Evolutionary conservation across 371 early-diverging fungal genomes (phyloP).

Genomic region (Mortierella sp.): DNA sequence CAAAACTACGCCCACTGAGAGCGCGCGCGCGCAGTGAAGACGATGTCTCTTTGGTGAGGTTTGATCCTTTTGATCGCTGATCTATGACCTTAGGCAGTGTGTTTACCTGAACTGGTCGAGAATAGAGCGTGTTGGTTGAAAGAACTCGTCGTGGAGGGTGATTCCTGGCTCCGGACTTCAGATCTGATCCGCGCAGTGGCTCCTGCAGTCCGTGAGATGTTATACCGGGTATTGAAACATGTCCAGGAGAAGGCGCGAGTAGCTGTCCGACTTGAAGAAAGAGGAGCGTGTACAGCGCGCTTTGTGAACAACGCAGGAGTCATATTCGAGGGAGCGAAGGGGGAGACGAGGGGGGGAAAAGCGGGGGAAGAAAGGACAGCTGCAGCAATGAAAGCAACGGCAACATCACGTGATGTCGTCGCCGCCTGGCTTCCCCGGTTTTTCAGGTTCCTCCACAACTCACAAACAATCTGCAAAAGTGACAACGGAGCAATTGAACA

Average conservation of each 20-base stretch:
- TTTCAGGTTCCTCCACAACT: too few species aligned
- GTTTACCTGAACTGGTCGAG: slow-evolving; percentile 40
- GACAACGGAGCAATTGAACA: too few species aligned
- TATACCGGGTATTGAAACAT: slow-evolving; percentile 16
- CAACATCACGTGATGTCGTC: neutral
- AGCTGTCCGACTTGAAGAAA: neutral
- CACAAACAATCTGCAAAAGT: too few species aligned
- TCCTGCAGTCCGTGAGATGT: slow-evolving; percentile 6
- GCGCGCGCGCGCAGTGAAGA: neutral
- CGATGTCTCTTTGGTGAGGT: neutral
- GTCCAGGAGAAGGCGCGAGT: slow-evolving; percentile 6
- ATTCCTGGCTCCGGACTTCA: neutral
- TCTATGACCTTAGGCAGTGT: neutral
- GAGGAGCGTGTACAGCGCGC: neutral
- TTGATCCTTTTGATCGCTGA: neutral
- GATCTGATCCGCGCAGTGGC: slow-evolving; percentile 12
- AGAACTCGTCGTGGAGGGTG: neutral
- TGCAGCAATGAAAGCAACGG: neutral
- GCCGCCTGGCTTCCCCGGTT: too few species aligned
- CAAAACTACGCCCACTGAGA: neutral
- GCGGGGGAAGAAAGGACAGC: neutral
- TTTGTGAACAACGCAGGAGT: neutral
- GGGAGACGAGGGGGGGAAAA: neutral
- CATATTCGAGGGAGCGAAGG: slow-evolving; percentile 7
- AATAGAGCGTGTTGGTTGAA: slow-evolving; percentile 16